Evolutionary conservation across 2,329 filamentous ascomycete species (phyloP), one percentile per base, ranked within the genome.

Genomic region (Cryphonectria japonica): DNA sequence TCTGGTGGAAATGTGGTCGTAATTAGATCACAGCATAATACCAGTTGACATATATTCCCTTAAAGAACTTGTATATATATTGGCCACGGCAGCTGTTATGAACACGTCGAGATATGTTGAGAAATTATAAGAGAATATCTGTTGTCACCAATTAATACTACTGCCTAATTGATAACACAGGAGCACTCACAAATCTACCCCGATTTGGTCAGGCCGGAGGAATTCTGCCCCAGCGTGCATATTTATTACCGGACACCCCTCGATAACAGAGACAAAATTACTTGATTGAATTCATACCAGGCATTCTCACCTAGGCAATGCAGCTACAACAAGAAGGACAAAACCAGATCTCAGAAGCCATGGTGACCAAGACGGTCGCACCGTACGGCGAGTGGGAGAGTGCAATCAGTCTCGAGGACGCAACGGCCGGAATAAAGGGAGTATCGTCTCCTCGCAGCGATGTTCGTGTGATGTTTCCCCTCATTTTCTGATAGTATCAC

Each of bases 371-470:
- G 68, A 72, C 72, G 29, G 75, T 75, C 22, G 78, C 75, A 0
- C 78, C 77, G 2, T 82, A 83, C 34, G 83, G 82, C 32, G 75
- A 79, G 9, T 84, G 82, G 83, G 70, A 77, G 19, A 83, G 82
- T 3, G 76, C 78, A 11, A 83, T 84, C 60, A 79, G 79, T 0
- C 70, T 77, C 16, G 80, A 82, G 22, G 78, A 78, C 1, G 78
- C 82, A 2, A 80, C 79, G 1, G 79, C 79, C 4, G 80, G 80
- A n/a, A 79, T 76, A 29, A 75, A 77, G 68, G 72, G 68, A 1
- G 69, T 84, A 11, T 76, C 75, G 0, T 78, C 78, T 3, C 83
- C 82, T 2, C 77, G 82, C n/a, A 77, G 78, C 9, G 80, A 78
- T 70, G 82, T 82, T 73, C 65, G 78, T 69, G 46, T 2, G 26